phyloP scores from a whole-genome alignment of 495 filamentous ascomycete genomes.

The Hypoxylon lenormandii region DNA sequence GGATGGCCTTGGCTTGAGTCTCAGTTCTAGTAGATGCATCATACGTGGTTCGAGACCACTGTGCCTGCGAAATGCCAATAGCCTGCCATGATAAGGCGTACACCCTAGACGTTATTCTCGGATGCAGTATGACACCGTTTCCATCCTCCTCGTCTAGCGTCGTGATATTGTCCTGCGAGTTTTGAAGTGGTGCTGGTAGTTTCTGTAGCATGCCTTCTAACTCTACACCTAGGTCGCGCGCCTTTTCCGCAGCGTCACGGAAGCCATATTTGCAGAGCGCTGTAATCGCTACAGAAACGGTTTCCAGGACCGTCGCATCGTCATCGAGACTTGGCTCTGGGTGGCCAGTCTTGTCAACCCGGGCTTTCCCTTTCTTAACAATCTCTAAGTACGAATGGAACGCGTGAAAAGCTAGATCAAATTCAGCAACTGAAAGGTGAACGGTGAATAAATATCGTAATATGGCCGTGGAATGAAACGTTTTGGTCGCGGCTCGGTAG shows the following conservation, averaged over 20 bases:
- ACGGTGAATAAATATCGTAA: conserved; percentile 88
- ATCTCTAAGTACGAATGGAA: conserved; percentile 91
- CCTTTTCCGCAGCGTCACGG: conserved; percentile 78
- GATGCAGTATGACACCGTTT: conserved; percentile 54
- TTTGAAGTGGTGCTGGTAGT: conserved; percentile 42
- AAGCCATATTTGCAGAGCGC: conserved; percentile 85
- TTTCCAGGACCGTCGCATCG: conserved; percentile 77
- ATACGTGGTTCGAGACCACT: conserved; percentile 84
- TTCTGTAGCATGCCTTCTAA: conserved; percentile 72
- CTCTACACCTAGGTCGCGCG: conserved; percentile 71
- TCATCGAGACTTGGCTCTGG: conserved; percentile 78
- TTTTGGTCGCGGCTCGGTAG: conserved; percentile 88
- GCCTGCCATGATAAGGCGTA: conserved; percentile 79
- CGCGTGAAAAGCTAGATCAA: conserved; percentile 84
- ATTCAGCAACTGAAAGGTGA: conserved; percentile 85
- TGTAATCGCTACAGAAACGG: conserved; percentile 78
- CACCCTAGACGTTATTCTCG: conserved; percentile 62
- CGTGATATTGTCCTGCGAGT: conserved; percentile 38
- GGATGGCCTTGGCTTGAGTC: conserved; percentile 77
- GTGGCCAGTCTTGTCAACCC: conserved; percentile 80
- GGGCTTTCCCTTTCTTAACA: conserved; percentile 79
- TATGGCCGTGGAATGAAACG: conserved; percentile 90
- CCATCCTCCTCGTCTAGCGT: conserved; percentile 51
- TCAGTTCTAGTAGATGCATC: conserved; percentile 74
- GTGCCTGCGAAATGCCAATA: conserved; percentile 82